phyloP scores from a whole-genome alignment of 768 basidiomycete genomes.

The Macrolepiota dolichaula region DNA sequence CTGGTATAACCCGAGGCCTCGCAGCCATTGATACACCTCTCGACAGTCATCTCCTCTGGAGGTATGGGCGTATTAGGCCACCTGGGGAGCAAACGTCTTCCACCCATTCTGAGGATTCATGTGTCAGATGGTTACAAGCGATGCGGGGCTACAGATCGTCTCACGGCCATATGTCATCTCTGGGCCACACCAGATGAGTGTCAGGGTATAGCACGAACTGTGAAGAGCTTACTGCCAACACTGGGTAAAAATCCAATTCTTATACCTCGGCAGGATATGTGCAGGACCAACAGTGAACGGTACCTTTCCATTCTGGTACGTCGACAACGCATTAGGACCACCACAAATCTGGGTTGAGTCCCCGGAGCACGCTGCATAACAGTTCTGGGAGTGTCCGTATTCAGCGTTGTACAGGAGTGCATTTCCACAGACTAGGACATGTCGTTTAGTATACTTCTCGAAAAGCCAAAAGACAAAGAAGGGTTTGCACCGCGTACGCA shows the following conservation, averaged over 20 bases:
- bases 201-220: neutral
- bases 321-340: conserved; percentile 17
- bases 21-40: conserved; percentile 18
- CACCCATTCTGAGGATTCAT: neutral
- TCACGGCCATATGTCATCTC: conserved; percentile 14
- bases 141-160: neutral
- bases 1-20: conserved; percentile 13
- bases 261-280: conserved; percentile 6
- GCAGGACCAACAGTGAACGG: conserved; percentile 19
- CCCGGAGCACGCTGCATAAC: conserved; percentile 16
- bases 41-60: conserved; percentile 19
- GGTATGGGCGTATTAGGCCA: conserved; percentile 11
- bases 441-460: no score
- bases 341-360: conserved; percentile 18
- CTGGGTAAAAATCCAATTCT: conserved; percentile 14
- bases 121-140: neutral
- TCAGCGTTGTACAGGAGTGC: conserved; percentile 14
- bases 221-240: conserved; percentile 15
- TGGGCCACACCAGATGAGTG: neutral
- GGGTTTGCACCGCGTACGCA: conserved; percentile 5
- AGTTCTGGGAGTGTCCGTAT: conserved; percentile 11
- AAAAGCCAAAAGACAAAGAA: neutral
- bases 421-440: conserved; percentile 18
- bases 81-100: conserved; percentile 11
- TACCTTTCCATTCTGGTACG: conserved; percentile 17